Conservation (phyloP, 225 moss, liverwort and hornwort genomes). For the Sphagnum contortum region DNA sequence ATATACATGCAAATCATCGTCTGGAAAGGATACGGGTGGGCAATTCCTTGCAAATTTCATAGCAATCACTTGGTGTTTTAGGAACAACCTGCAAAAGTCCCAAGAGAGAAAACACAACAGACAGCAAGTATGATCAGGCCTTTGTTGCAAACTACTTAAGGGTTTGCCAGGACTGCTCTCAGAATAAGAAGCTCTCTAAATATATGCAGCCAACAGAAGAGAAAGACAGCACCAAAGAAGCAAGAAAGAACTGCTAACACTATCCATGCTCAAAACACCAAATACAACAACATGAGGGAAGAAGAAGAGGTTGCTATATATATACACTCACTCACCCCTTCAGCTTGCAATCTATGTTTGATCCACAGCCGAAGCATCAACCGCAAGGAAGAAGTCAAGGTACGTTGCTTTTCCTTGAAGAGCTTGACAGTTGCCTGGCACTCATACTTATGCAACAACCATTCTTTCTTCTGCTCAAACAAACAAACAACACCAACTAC, state of each 20-base stretch:
- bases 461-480: slow-evolving; percentile 50
- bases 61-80: slow-evolving; percentile 59
- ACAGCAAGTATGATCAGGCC: too few species aligned
- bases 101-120: slow-evolving; percentile 2
- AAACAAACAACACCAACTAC: background rate
- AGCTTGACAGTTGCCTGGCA: slow-evolving; percentile 57
- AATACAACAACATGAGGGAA: background rate
- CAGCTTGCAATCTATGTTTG: slow-evolving; percentile 59
- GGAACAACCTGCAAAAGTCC: slow-evolving; percentile 38
- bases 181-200: too few species aligned
- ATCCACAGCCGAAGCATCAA: slow-evolving; percentile 69
- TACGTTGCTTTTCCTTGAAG: slow-evolving; percentile 51
- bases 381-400: slow-evolving; percentile 63
- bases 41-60: slow-evolving; percentile 65
- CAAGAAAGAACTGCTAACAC: slow-evolving; percentile 9
- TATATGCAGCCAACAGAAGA: too few species aligned
- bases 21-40: slow-evolving; percentile 78
- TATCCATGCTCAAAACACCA: slow-evolving; percentile 15
- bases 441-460: slow-evolving; percentile 65
- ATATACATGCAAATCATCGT: too few species aligned
- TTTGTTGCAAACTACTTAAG: too few species aligned
- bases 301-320: too few species aligned
- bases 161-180: too few species aligned
- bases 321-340: slow-evolving; percentile 40
- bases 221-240: slow-evolving; percentile 1